A percentile compares a stretch with the other conserved stretches of the same genome.
These are phyloP conservation scores for Alternaria sp. DNA, from an alignment of 2,329 filamentous ascomycete species.

Conservation along the genomic window DNA sequence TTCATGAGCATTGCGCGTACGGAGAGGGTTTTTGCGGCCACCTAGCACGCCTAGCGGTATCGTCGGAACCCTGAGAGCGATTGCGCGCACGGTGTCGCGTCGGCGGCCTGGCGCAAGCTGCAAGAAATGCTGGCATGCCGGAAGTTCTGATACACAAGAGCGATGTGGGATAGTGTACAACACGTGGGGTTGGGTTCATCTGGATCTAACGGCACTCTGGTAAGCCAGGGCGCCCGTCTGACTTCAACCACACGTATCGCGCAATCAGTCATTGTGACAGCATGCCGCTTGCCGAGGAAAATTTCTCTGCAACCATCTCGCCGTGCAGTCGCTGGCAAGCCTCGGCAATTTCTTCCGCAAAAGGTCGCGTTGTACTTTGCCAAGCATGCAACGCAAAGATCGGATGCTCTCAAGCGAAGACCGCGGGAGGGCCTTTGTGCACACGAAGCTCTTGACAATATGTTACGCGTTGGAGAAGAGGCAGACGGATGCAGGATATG, in stretches of 20 bases:
- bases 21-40: neutral
- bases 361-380: conserved; percentile 17
- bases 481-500: neutral
- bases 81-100: conserved; percentile 8
- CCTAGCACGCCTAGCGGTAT: conserved; percentile 11
- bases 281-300: conserved; percentile 19
- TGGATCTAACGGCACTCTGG: conserved; percentile 11
- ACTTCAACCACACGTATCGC: conserved; percentile 2
- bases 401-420: conserved; percentile 17
- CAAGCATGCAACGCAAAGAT: conserved; percentile 33
- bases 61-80: conserved; percentile 7
- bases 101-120: conserved; percentile 4
- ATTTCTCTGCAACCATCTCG: conserved; percentile 18
- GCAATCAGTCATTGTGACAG: conserved; percentile 4
- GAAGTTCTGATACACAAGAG: conserved; percentile 8
- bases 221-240: neutral
- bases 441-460: conserved; percentile 1
- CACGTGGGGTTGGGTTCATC: conserved; percentile 32
- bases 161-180: conserved; percentile 23
- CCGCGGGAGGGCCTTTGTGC: conserved; percentile 2
- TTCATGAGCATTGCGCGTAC: conserved; percentile 4
- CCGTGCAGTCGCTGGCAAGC: conserved; percentile 12
- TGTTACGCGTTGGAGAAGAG: neutral
- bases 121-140: conserved; percentile 4
- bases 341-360: conserved; percentile 27